A percentile compares a stretch with the other conserved stretches of the same genome.
These are phyloP conservation scores for Achaetomium macrosporum DNA, from an alignment of 2,329 filamentous ascomycete genomes.

Conservation along the genomic window DNA sequence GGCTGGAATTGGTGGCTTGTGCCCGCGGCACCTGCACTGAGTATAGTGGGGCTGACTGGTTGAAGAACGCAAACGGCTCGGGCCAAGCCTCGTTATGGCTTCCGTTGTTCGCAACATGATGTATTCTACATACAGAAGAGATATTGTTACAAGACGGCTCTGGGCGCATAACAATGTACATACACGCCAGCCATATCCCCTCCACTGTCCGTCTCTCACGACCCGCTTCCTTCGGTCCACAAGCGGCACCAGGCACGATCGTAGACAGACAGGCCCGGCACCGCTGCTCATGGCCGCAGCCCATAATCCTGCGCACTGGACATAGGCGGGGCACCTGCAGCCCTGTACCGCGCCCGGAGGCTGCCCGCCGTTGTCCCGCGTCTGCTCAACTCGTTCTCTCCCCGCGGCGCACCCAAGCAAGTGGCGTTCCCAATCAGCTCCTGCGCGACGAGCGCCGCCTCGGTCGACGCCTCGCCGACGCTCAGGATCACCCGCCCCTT, in stretches of 20 bases:
- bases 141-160: slow-evolving; percentile 15
- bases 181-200: no score
- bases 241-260: no score
- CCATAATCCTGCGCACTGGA: slow-evolving; percentile 16
- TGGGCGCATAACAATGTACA: neutral
- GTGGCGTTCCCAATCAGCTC: slow-evolving; percentile 36
- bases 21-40: neutral
- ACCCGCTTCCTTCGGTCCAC: neutral
- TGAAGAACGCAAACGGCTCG: neutral
- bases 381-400: slow-evolving; percentile 28
- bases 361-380: neutral
- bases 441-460: slow-evolving; percentile 40
- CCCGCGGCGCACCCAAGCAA: slow-evolving; percentile 28
- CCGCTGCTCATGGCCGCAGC: neutral
- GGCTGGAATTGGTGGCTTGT: neutral
- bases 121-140: slow-evolving; percentile 9
- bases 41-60: neutral
- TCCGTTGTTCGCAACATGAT: neutral
- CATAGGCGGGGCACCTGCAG: neutral
- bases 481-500: slow-evolving; percentile 44
- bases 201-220: neutral
- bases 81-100: neutral
- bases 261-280: no score
- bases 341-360: slow-evolving; percentile 5
- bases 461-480: slow-evolving; percentile 35